These are phyloP conservation scores for Penicillium nordicum DNA, from an alignment of 2,329 filamentous ascomycete genomes.

Conservation along the genomic window DNA sequence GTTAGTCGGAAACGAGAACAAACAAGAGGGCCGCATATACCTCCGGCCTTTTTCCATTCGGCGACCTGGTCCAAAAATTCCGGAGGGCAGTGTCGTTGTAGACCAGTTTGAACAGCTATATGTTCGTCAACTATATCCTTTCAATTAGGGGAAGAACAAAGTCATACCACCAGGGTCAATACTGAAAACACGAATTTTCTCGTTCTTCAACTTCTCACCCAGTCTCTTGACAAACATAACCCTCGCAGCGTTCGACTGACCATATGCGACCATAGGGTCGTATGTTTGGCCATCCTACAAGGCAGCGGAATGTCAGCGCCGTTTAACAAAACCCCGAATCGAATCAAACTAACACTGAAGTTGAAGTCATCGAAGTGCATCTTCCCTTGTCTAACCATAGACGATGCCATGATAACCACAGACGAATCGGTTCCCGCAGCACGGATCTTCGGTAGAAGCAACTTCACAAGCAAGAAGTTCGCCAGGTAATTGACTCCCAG, in stretches of 20 bases:
- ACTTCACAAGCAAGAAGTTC: slow-evolving; percentile 48
- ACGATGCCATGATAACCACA: slow-evolving; percentile 32
- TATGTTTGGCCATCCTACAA: slow-evolving; percentile 38
- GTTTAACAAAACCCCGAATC: too few species aligned
- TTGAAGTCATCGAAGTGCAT: slow-evolving; percentile 46
- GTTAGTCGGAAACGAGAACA: not conserved
- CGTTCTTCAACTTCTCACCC: slow-evolving; percentile 32
- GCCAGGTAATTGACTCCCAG: slow-evolving; percentile 51
- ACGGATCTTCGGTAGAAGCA: slow-evolving; percentile 45
- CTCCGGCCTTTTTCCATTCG: slow-evolving; percentile 8
- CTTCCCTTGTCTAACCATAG: slow-evolving; percentile 28
- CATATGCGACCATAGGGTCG: slow-evolving; percentile 47
- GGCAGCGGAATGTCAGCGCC: not conserved
- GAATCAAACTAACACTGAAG: slow-evolving; percentile 24
- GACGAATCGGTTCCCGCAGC: slow-evolving; percentile 39
- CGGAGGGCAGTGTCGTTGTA: slow-evolving; percentile 14
- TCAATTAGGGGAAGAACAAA: not conserved
- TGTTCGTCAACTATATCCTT: not conserved
- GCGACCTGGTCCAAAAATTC: slow-evolving; percentile 4
- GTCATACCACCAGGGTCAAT: slow-evolving; percentile 43
- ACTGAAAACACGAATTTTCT: slow-evolving; percentile 38
- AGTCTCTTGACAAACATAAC: slow-evolving; percentile 46
- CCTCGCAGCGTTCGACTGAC: slow-evolving; percentile 53
- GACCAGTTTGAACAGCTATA: slow-evolving; percentile 12
- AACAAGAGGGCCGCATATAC: not conserved